Evolutionary conservation across 441 rosid species (phyloP).

Genomic region (Brassica hybrid): DNA sequence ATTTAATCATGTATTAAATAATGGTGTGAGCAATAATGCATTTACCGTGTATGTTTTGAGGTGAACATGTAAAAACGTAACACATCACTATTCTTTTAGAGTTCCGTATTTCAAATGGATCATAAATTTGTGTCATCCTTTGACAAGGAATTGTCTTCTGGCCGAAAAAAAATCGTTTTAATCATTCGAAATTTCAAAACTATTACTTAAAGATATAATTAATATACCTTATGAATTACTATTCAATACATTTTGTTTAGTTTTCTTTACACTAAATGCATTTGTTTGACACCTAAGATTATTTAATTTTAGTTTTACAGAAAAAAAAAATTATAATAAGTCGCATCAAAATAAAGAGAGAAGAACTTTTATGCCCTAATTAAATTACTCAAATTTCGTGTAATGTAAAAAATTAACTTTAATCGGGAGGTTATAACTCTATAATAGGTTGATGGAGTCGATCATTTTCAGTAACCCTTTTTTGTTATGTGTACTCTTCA

Average conservation of each 20-base stretch:
- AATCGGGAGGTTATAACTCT: background rate
- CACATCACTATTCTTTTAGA: background rate
- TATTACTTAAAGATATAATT: too few species aligned
- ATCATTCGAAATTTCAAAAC: background rate
- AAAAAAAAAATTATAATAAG: background rate
- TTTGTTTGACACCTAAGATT: background rate
- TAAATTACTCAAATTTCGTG: background rate
- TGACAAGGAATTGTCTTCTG: background rate
- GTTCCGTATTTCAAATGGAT: background rate
- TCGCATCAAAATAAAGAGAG: background rate
- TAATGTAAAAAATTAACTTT: background rate
- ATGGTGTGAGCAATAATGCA: conserved; percentile 3
- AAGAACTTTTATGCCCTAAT: conserved; percentile 1
- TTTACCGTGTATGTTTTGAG: background rate
- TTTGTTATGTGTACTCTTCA: conserved; percentile 38
- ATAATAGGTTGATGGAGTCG: too few species aligned
- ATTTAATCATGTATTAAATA: conserved; percentile 1
- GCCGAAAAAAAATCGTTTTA: background rate
- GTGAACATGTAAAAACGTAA: background rate
- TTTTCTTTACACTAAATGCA: background rate
- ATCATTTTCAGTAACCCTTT: background rate
- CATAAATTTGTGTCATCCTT: background rate
- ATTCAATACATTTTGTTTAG: background rate
- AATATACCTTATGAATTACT: background rate
- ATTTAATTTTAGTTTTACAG: background rate